These are phyloP conservation scores for Cladosporium velox DNA, from an alignment of 2,329 filamentous ascomycete species.

Conservation along the genomic window DNA sequence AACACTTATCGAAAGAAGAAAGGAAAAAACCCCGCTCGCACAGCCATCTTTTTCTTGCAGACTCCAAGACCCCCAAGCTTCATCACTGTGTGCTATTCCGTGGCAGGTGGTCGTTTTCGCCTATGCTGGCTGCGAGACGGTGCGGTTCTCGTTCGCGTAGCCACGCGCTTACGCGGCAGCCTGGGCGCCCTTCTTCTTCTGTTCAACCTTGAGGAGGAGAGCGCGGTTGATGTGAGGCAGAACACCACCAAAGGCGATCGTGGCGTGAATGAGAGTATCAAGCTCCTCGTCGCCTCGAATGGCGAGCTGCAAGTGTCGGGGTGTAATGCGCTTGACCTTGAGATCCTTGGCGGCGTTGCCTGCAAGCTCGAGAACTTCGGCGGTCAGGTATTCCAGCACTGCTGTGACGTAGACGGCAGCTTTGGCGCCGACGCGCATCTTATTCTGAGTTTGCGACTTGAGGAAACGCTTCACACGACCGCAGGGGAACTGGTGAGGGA, in stretches of 20 bases:
- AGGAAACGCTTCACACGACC: constrained; percentile 99
- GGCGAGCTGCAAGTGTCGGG: constrained; percentile 93
- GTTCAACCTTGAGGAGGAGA: constrained; percentile 90
- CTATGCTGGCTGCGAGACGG: background rate
- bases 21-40: constrained; percentile 9
- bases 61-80: background rate
- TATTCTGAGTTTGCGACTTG: constrained; percentile 98
- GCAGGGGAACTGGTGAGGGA: constrained; percentile 78
- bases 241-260: constrained; percentile 97
- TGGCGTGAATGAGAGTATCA: constrained; percentile 94
- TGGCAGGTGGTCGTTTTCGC: background rate
- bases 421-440: constrained; percentile 99
- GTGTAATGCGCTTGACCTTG: constrained; percentile 99
- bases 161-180: background rate
- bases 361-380: constrained; percentile 95
- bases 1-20: constrained; percentile 10
- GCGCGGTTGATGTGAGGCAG: constrained; percentile 98
- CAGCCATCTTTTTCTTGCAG: background rate
- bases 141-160: background rate
- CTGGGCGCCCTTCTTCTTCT: constrained; percentile 83
- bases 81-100: background rate
- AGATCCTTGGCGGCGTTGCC: constrained; percentile 99
- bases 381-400: constrained; percentile 95
- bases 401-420: constrained; percentile 97
- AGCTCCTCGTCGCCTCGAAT: constrained; percentile 98